Evolutionary conservation across 345 rosid genomes (phyloP).

Genomic region (Gossypium stocksii): DNA sequence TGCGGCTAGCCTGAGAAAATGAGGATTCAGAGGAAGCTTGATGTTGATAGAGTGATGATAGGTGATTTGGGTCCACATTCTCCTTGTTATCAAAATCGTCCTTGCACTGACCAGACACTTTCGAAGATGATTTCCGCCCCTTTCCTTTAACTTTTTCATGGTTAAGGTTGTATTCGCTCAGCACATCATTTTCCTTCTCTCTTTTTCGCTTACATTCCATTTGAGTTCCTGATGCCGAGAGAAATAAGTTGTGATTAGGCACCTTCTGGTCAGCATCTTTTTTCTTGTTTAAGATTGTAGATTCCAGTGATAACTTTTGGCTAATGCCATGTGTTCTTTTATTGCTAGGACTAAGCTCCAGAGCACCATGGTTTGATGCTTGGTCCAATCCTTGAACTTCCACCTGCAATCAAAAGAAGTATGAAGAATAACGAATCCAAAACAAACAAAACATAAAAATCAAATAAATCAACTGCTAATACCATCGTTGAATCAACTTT

Average conservation of each 20-base stretch:
- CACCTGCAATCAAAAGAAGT: conserved; percentile 31
- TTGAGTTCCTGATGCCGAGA: conserved; percentile 4
- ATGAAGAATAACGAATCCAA: not conserved
- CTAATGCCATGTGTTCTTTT: conserved; percentile 25
- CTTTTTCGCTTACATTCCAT: conserved; percentile 20
- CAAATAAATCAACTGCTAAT: conserved; percentile 1
- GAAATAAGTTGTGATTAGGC: conserved; percentile 1
- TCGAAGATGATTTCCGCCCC: conserved; percentile 36
- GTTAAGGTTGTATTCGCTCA: conserved; percentile 9
- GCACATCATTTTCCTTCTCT: conserved; percentile 25
- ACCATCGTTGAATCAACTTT: conserved; percentile 22
- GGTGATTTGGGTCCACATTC: conserved; percentile 16
- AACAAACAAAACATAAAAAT: not conserved
- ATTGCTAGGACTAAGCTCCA: conserved; percentile 22
- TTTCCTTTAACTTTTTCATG: conserved; percentile 15
- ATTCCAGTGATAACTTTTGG: conserved; percentile 36
- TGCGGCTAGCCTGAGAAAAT: not conserved
- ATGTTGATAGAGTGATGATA: not conserved
- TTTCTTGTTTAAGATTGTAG: conserved; percentile 25
- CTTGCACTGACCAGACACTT: conserved; percentile 25
- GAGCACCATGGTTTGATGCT: conserved; percentile 23
- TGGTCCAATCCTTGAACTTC: conserved; percentile 22
- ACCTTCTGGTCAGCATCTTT: conserved; percentile 18
- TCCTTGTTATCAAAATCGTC: conserved; percentile 23
- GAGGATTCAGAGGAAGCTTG: not conserved